Percentiles rank a stretch among this genome's conserved stretches.
These are phyloP conservation scores for Rubus idaeus DNA, from an alignment of 306 rosid species.

Conservation along the genomic window DNA sequence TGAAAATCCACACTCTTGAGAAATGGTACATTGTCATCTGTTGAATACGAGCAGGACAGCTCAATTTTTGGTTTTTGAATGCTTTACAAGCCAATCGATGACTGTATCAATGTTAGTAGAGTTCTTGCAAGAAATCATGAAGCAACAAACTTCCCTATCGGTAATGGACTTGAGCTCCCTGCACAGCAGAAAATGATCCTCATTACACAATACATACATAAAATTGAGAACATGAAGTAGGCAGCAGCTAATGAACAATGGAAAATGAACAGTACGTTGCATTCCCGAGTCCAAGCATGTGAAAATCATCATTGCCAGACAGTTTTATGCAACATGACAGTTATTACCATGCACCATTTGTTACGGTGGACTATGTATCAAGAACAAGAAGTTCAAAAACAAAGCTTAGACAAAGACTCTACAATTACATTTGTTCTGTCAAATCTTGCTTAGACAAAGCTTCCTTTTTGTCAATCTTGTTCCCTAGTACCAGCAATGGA, in stretches of 20 bases:
- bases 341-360: not conserved
- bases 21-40: conserved; percentile 1
- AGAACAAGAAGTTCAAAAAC: not conserved
- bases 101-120: conserved; percentile 60
- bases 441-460: conserved; percentile 52
- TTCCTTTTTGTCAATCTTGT: conserved; percentile 61
- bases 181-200: conserved; percentile 25
- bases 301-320: not conserved
- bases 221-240: not conserved
- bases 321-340: not conserved
- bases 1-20: conserved; percentile 27
- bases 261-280: not conserved
- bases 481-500: conserved; percentile 60
- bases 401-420: not conserved
- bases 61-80: conserved; percentile 61
- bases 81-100: conserved; percentile 67
- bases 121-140: conserved; percentile 72
- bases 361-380: not conserved
- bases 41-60: not conserved
- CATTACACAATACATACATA: not conserved
- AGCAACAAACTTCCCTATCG: conserved; percentile 67
- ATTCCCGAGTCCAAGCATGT: not conserved
- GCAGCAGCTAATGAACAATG: not conserved
- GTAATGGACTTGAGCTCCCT: conserved; percentile 60
- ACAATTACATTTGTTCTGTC: conserved; percentile 59